Evolutionary conservation across 805 yeast species (phyloP).

Genomic region (Candida glaebosa): DNA sequence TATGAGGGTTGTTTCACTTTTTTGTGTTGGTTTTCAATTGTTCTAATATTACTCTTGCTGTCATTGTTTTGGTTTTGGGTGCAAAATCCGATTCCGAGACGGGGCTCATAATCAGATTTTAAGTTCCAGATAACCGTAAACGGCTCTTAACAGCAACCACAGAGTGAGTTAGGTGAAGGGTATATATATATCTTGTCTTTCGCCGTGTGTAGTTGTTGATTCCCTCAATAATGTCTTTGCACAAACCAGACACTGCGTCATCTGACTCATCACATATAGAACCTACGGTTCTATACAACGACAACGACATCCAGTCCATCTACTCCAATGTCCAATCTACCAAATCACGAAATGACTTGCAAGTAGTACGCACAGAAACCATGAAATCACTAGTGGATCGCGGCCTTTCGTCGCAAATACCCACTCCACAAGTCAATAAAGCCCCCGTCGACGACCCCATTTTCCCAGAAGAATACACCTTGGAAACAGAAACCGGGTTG

Average conservation of each 20-base stretch:
- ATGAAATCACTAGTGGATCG: slow-evolving; percentile 59
- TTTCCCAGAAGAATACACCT: slow-evolving; percentile 88
- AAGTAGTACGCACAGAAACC: slow-evolving; percentile 58
- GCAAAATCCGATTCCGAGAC: too few species aligned
- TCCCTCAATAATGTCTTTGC: background rate
- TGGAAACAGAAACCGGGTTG: slow-evolving; percentile 85
- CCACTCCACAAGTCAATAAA: slow-evolving; percentile 47
- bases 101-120: too few species aligned
- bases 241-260: background rate
- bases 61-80: too few species aligned
- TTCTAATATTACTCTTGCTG: too few species aligned
- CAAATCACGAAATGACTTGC: slow-evolving; percentile 2
- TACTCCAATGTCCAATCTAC: slow-evolving; percentile 1
- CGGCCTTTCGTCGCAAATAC: slow-evolving; percentile 56
- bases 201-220: too few species aligned
- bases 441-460: slow-evolving; percentile 58
- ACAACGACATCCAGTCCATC: background rate
- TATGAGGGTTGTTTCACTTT: too few species aligned
- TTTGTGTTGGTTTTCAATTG: too few species aligned
- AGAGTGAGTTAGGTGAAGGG: too few species aligned
- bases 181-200: too few species aligned
- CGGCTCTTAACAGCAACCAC: too few species aligned
- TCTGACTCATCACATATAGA: background rate
- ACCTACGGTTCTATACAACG: background rate
- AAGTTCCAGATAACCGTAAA: too few species aligned